phyloP scores from a whole-genome alignment of 2,329 filamentous ascomycete genomes.

The Colletotrichum tropicale region DNA sequence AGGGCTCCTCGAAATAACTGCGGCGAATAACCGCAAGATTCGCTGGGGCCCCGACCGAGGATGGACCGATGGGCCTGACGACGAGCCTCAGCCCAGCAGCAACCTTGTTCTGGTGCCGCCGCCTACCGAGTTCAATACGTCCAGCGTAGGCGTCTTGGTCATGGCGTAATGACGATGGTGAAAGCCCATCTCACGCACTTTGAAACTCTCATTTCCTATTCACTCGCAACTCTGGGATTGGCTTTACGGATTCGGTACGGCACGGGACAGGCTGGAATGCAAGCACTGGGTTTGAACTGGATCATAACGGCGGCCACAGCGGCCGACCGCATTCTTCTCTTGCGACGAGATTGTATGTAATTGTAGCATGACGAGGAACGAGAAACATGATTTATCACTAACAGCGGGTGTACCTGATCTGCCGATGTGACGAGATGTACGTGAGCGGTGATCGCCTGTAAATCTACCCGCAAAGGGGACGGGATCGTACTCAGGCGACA shows the following conservation, averaged over 20 bases:
- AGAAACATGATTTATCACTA: not conserved
- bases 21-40: slow-evolving; percentile 55
- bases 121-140: not conserved
- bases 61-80: slow-evolving; percentile 63
- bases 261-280: not conserved
- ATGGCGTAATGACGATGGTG: slow-evolving; percentile 7
- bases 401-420: not conserved
- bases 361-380: slow-evolving; percentile 16
- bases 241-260: not conserved
- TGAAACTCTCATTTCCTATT: not conserved
- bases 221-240: not conserved
- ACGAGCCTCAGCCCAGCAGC: slow-evolving; percentile 26
- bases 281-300: not conserved
- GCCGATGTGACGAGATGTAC: not conserved
- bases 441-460: not conserved
- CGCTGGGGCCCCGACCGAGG: slow-evolving; percentile 71
- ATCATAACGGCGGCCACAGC: not conserved
- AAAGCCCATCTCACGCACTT: not conserved
- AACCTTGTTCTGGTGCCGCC: slow-evolving; percentile 7
- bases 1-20: slow-evolving; percentile 59
- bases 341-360: slow-evolving; percentile 15
- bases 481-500: not conserved
- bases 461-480: not conserved
- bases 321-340: not conserved
- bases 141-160: slow-evolving; percentile 15